Percentiles rank a stretch among this genome's conserved stretches.
Evolutionary conservation across 2,329 filamentous ascomycete genomes (phyloP).

Genomic region (Colletotrichum cordylinicola): DNA sequence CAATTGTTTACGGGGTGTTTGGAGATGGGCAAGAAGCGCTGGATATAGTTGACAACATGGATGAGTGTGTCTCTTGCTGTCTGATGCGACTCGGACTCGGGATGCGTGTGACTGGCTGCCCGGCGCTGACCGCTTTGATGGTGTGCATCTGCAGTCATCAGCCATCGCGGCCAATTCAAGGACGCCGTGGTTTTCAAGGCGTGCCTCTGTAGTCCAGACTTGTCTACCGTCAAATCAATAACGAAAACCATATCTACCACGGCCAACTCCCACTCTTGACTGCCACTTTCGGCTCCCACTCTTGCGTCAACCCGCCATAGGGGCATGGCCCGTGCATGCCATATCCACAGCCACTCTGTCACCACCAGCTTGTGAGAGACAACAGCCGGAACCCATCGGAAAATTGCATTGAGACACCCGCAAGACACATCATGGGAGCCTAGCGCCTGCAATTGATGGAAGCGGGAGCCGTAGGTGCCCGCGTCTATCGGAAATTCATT

Average conservation of each 20-base stretch:
- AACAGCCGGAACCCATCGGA: not conserved
- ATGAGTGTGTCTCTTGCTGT: not conserved
- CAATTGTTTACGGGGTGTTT: not conserved
- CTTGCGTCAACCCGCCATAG: not conserved
- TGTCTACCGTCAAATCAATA: not conserved
- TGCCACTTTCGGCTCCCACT: not conserved
- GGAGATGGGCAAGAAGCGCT: not conserved
- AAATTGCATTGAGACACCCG: not conserved
- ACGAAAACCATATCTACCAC: not conserved
- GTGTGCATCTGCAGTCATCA: not conserved
- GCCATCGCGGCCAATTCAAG: not conserved
- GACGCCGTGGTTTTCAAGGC: not conserved
- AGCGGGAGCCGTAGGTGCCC: not conserved
- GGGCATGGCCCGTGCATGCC: not conserved
- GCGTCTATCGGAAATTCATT: not conserved
- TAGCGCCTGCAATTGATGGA: not conserved
- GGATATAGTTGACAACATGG: not conserved
- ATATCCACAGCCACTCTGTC: not conserved
- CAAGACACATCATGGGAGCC: not conserved
- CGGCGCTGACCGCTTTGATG: not conserved
- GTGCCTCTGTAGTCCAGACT: not conserved
- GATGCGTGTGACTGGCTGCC: not conserved
- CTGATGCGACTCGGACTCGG: not conserved
- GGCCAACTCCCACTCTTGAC: not conserved
- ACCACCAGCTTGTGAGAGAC: not conserved